These are phyloP conservation scores for Pestalotiopsis sp. DNA, from an alignment of 2,329 filamentous ascomycete species.

Conservation along the genomic window DNA sequence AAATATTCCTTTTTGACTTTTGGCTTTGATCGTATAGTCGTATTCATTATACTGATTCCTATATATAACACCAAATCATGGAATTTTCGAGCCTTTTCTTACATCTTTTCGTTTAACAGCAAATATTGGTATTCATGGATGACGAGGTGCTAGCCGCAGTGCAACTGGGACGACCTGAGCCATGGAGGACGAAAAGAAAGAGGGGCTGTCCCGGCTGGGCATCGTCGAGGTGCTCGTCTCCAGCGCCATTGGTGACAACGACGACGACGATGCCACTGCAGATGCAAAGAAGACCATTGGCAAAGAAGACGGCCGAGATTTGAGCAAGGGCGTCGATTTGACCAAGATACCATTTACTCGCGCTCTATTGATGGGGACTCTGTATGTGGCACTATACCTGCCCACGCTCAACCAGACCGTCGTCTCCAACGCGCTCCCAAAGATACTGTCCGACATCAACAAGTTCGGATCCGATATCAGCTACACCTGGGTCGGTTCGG, in stretches of 20 bases:
- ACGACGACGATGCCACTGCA: not conserved
- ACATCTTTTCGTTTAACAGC: not conserved
- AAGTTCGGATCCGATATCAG: constrained; percentile 2
- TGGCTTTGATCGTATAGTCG: not conserved
- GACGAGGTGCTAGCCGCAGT: not conserved
- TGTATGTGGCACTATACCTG: constrained; percentile 7
- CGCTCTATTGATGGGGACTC: not conserved
- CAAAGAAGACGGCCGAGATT: not conserved
- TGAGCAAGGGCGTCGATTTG: not conserved
- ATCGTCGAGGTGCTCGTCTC: not conserved
- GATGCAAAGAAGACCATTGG: not conserved
- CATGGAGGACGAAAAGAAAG: constrained; percentile 9
- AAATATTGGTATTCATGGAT: constrained; percentile 4
- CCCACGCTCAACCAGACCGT: constrained; percentile 10
- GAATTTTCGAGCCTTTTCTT: not conserved
- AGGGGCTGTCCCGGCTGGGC: constrained; percentile 6
- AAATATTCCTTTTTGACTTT: not conserved
- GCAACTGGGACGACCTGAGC: not conserved
- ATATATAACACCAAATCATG: not conserved
- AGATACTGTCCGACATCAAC: constrained; percentile 9
- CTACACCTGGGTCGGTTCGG: constrained; percentile 8
- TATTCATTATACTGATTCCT: not conserved
- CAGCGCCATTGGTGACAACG: not conserved
- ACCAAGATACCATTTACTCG: not conserved
- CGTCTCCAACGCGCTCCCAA: constrained; percentile 8